Base-by-base conservation (phyloP, 2,329 filamentous ascomycete genomes). In the Neofusicoccum parvum region DNA sequence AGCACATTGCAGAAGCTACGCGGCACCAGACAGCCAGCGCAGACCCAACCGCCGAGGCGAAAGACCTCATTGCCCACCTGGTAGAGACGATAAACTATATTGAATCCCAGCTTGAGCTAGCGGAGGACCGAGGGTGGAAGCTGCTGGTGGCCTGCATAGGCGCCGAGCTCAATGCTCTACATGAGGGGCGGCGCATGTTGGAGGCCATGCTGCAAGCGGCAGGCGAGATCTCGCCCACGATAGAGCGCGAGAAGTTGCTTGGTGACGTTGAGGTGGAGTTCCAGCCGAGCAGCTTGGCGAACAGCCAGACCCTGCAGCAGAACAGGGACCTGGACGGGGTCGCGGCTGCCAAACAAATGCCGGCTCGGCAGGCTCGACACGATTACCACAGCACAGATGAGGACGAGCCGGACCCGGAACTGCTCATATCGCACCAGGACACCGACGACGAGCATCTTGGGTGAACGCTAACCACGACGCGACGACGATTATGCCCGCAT, bases 91-190 rank as follows among this genome's bases (percentile, higher is more conserved):
- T 89, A 12, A 70, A 72, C 0, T 82, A 84, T 2, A 76, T 94
- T 3, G 83, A 88, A 62, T 76, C 81, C 15, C 82, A 84, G 20
- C 71, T 88, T 32, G 78, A 81, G 1, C 72, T 83, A 2, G 88
- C 88, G 0, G 86, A 90, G 67, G 78, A 81, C 1, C 85, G 85
- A 65, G 83, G 84, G 15, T 94, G 91, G 91, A 93, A 90, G 65
- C 78, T 94, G 15, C 81, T 94, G 17, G 88, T 93, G 4, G 91
- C 87, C 60, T 90, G 90, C 11, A 87, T 94, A 39, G 90, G 90
- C 0, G 91, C 91, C 0, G 91, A 92, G 74, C 73, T 91, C 1
- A 88, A 90, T 66, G 88, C 89, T 2, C 88, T 91, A 67, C 79
- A 79, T 37, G 85, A 89, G 70, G 88, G 88, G 1, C 83, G 84